Percentiles rank a stretch among this genome's conserved stretches.
Conservation (phyloP, 148 eudicot genomes). For the Diospyros lotus region DNA sequence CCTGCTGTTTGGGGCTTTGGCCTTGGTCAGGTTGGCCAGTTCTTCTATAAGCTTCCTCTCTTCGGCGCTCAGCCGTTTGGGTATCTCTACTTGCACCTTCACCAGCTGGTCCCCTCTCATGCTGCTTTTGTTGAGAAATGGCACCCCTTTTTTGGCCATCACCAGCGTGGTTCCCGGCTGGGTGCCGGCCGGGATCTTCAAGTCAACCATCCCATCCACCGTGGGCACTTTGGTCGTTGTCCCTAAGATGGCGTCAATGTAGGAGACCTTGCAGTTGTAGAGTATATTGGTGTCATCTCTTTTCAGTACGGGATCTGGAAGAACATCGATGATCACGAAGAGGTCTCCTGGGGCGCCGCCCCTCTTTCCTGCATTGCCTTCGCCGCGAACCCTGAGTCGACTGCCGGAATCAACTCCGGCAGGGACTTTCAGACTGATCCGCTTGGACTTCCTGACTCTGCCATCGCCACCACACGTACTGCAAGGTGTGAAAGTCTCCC, state of each 20-base stretch:
- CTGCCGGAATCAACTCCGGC: conserved; percentile 92
- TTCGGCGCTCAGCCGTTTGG: conserved; percentile 65
- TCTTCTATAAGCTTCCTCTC: conserved; percentile 90
- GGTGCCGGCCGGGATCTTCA: conserved; percentile 85
- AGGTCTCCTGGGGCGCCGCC: conserved; percentile 94
- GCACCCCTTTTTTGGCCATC: conserved; percentile 95
- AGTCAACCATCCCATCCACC: conserved; percentile 83
- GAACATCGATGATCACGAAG: conserved; percentile 63
- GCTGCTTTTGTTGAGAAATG: conserved; percentile 57
- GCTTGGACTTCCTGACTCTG: conserved; percentile 68
- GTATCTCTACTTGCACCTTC: conserved; percentile 84
- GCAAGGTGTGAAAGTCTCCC: conserved; percentile 83
- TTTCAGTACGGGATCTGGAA: conserved; percentile 68
- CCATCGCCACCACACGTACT: conserved; percentile 82
- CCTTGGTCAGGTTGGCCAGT: conserved; percentile 66
- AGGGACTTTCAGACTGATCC: conserved; percentile 81
- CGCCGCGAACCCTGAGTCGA: conserved; percentile 70
- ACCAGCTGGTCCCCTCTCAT: conserved; percentile 89
- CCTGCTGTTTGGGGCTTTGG: conserved; percentile 58
- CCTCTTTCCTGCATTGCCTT: conserved; percentile 85
- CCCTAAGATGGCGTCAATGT: conserved; percentile 91
- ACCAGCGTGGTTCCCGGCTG: conserved; percentile 91
- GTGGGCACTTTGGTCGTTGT: conserved; percentile 80
- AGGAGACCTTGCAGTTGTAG: conserved; percentile 78
- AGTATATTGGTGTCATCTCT: conserved; percentile 83